Conservation (phyloP, 805 yeast genomes). For the Yamadazyma akitaensis region DNA sequence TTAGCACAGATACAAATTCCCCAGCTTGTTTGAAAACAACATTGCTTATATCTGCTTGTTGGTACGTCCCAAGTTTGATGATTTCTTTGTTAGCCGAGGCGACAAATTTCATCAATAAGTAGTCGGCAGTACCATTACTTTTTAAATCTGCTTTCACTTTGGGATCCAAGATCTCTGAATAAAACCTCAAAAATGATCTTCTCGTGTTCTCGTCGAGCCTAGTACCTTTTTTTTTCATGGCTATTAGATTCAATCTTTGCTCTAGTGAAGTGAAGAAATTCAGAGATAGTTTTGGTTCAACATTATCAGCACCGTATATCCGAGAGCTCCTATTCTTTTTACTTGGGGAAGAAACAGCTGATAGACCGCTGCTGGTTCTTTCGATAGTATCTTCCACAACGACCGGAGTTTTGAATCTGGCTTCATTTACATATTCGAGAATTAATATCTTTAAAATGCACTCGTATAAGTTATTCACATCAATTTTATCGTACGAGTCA, state of each 20-base stretch:
- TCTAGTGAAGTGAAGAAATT: conserved; percentile 39
- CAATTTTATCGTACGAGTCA: conserved; percentile 19
- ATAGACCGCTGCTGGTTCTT: not conserved
- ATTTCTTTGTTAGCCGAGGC: conserved; percentile 52
- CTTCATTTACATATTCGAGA: conserved; percentile 61
- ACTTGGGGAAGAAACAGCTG: conserved; percentile 7
- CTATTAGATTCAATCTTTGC: conserved; percentile 40
- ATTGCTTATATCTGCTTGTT: conserved; percentile 27
- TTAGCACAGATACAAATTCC: conserved; percentile 35
- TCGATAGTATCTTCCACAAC: not conserved
- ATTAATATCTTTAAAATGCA: conserved; percentile 53
- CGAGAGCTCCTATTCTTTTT: conserved; percentile 11
- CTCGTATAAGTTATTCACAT: conserved; percentile 40
- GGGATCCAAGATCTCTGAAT: conserved; percentile 57
- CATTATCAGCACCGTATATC: conserved; percentile 12
- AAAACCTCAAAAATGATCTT: conserved; percentile 57
- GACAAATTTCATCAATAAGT: conserved; percentile 51
- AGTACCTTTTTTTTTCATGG: conserved; percentile 38
- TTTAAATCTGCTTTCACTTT: conserved; percentile 31
- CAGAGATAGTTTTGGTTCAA: conserved; percentile 35
- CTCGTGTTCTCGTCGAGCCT: conserved; percentile 48
- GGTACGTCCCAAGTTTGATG: conserved; percentile 36
- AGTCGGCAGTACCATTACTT: conserved; percentile 37
- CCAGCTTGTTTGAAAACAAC: conserved; percentile 36
- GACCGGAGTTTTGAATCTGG: conserved; percentile 48